Conservation (phyloP, 352 stramenopile genomes). For the Globisporangium acanthophoron region DNA sequence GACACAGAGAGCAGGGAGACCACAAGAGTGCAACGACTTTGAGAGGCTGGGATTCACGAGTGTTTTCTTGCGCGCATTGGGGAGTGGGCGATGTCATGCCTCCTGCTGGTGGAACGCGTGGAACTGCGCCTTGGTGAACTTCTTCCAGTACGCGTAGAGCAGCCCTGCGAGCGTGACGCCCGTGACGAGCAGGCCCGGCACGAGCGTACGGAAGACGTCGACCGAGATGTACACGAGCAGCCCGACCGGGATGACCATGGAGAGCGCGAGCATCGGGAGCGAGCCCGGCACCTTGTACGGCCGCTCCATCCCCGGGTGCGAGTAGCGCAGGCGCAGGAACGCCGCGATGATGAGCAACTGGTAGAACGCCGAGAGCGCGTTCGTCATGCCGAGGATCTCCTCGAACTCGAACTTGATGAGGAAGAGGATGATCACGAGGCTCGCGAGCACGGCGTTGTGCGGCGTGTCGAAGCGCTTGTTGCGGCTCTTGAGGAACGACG, state of each 20-base stretch:
- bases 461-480: conserved; percentile 52
- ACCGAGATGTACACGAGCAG: conserved; percentile 43
- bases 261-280: conserved; percentile 20
- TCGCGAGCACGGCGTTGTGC: conserved; percentile 37
- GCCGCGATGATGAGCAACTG: conserved; percentile 86
- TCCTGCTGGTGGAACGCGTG: conserved; percentile 12
- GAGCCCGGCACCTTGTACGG: conserved; percentile 36
- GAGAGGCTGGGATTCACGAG: too few species aligned
- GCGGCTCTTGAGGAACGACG: conserved; percentile 67
- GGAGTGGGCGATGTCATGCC: conserved; percentile 9
- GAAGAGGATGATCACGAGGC: conserved; percentile 43
- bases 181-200: conserved; percentile 32
- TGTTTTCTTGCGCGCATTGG: background rate
- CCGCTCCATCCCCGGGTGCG: conserved; percentile 27
- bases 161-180: conserved; percentile 29
- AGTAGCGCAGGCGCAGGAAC: conserved; percentile 86
- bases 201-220: conserved; percentile 38
- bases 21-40: too few species aligned
- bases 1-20: too few species aligned
- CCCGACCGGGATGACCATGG: conserved; percentile 24
- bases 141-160: conserved; percentile 32
- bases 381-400: conserved; percentile 81
- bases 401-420: conserved; percentile 65
- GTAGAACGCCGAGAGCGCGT: conserved; percentile 85
- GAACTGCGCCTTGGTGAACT: conserved; percentile 43